These are phyloP conservation scores for Calonectria ilicicola DNA, from an alignment of 2,329 filamentous ascomycete species.

Conservation along the genomic window DNA sequence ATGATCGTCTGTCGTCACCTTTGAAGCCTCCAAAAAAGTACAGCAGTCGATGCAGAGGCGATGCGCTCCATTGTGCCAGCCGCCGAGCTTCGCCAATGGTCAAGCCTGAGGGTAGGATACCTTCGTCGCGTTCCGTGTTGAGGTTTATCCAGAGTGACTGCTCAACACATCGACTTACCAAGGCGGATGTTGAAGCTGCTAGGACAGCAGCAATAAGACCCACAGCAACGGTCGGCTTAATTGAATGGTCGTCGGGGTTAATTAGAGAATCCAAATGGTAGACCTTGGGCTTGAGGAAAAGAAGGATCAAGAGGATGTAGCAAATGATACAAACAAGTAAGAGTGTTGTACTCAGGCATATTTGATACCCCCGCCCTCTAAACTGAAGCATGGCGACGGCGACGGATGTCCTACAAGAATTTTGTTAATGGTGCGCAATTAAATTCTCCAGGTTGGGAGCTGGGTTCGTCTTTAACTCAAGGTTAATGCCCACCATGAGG, in stretches of 20 bases:
- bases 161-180: slow-evolving; percentile 28
- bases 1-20: slow-evolving; percentile 14
- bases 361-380: background rate
- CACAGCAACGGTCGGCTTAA: slow-evolving; percentile 24
- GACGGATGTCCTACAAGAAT: too few relatives aligned
- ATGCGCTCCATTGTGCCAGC: slow-evolving; percentile 26
- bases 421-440: too few relatives aligned
- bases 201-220: slow-evolving; percentile 25
- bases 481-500: background rate
- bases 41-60: slow-evolving; percentile 14
- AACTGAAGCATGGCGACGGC: background rate
- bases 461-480: background rate
- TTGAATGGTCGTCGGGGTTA: slow-evolving; percentile 1
- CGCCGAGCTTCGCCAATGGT: slow-evolving; percentile 19
- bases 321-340: background rate
- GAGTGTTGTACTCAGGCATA: background rate
- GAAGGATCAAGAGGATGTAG: slow-evolving; percentile 20
- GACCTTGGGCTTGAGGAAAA: slow-evolving; percentile 8
- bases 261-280: slow-evolving; percentile 24
- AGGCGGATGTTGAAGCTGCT: slow-evolving; percentile 11
- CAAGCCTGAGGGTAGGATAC: background rate
- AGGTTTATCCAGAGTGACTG: slow-evolving; percentile 29
- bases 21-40: slow-evolving; percentile 21
- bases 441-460: background rate
- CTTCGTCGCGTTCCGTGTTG: background rate